Conservation (phyloP, 2,329 filamentous ascomycete species). For the Lasiodiplodia citricola region DNA sequence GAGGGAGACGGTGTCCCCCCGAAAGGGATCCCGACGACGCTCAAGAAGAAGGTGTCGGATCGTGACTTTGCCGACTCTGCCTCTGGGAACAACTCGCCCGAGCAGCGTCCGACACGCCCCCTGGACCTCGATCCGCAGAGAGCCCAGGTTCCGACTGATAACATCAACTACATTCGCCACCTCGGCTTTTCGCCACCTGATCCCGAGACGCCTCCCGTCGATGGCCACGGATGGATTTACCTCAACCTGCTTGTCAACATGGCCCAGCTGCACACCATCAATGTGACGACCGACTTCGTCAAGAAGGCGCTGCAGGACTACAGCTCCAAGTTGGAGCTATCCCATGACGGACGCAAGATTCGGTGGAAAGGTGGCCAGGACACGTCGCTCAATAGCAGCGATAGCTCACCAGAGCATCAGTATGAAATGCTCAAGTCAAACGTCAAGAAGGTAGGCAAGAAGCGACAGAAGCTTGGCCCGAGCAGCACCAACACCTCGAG, state of each 20-base stretch:
- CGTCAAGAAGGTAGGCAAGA: constrained; percentile 26
- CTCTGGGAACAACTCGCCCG: constrained; percentile 49
- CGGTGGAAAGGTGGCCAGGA: constrained; percentile 75
- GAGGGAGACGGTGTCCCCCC: neutral
- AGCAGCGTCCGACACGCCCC: constrained; percentile 78
- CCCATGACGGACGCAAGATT: constrained; percentile 76
- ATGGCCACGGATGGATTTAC: constrained; percentile 81
- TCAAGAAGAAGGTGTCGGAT: neutral
- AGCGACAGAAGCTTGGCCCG: constrained; percentile 33
- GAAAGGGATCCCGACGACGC: neutral
- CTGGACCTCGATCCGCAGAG: constrained; percentile 79
- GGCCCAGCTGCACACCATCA: constrained; percentile 84
- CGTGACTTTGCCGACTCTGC: neutral
- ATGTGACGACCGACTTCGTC: constrained; percentile 79
- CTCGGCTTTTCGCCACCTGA: constrained; percentile 70
- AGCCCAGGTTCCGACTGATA: constrained; percentile 75
- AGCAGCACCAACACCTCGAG: constrained; percentile 32
- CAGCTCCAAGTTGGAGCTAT: constrained; percentile 78
- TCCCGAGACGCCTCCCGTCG: constrained; percentile 36
- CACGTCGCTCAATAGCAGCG: constrained; percentile 69
- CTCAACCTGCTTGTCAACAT: constrained; percentile 80
- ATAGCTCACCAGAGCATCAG: constrained; percentile 52
- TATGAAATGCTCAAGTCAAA: neutral
- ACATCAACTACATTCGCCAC: constrained; percentile 79
- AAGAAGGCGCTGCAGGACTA: constrained; percentile 72